phyloP scores from a whole-genome alignment of 2,329 filamentous ascomycete genomes.

The Acrodontium crateriforme region DNA sequence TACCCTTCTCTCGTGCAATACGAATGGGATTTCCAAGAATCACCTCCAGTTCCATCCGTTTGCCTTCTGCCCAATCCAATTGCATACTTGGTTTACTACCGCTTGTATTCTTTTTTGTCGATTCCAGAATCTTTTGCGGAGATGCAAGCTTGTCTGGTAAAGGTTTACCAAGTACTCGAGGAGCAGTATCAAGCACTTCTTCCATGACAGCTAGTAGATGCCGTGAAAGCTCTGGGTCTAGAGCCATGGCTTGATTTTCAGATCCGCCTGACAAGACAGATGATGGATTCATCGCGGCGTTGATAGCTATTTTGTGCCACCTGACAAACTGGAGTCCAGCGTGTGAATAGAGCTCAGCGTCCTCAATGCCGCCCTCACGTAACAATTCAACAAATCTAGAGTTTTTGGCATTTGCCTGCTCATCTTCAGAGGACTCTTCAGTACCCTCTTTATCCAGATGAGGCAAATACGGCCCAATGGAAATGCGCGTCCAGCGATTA shows the following conservation, averaged over 20 bases:
- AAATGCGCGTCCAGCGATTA: constrained; percentile 61
- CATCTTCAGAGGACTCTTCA: constrained; percentile 13
- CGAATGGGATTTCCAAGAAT: constrained; percentile 58
- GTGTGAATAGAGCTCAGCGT: constrained; percentile 51
- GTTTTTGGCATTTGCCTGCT: constrained; percentile 23
- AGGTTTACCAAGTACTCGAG: constrained; percentile 46
- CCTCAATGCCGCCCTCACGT: constrained; percentile 47
- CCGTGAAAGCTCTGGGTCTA: constrained; percentile 45
- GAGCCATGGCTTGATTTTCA: constrained; percentile 52
- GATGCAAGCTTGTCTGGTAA: constrained; percentile 47
- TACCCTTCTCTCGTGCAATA: constrained; percentile 47
- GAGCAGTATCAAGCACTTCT: constrained; percentile 52
- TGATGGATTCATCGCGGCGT: constrained; percentile 60
- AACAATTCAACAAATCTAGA: constrained; percentile 41
- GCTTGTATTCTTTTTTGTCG: constrained; percentile 46
- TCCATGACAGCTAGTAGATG: constrained; percentile 55
- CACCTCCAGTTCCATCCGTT: constrained; percentile 57
- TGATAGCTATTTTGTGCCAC: constrained; percentile 68
- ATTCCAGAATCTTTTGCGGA: constrained; percentile 48
- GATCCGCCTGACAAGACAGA: constrained; percentile 52
- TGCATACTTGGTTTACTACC: constrained; percentile 53
- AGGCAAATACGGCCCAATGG: constrained; percentile 50
- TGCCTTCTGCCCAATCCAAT: constrained; percentile 53
- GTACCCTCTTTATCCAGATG: constrained; percentile 28
- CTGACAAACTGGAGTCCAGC: constrained; percentile 54